These are phyloP conservation scores for Ottelia alismoides DNA, from an alignment of 106 monocot species.

Conservation along the genomic window DNA sequence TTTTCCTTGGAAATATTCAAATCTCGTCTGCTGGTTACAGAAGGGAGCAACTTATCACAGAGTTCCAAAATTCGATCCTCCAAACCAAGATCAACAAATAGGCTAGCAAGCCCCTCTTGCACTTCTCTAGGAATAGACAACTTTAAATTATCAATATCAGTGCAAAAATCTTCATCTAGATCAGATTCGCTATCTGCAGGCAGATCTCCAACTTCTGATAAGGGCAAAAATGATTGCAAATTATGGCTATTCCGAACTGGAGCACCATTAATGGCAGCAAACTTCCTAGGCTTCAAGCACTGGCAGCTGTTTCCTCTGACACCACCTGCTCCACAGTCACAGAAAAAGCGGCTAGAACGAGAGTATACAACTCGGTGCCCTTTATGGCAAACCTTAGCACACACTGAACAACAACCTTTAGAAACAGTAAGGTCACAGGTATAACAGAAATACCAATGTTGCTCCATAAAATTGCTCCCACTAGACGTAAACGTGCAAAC, in stretches of 20 bases:
- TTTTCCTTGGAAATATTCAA: constrained; percentile 63
- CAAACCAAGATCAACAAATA: constrained; percentile 47
- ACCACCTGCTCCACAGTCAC: constrained; percentile 98
- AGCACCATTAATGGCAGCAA: constrained; percentile 24
- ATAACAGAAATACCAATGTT: constrained; percentile 99
- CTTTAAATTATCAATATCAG: constrained; percentile 50
- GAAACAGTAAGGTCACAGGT: constrained; percentile 96
- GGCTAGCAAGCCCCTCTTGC: constrained; percentile 33
- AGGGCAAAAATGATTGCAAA: constrained; percentile 49
- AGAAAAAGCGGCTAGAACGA: constrained; percentile 95
- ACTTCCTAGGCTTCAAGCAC: constrained; percentile 87
- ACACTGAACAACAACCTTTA: constrained; percentile 92
- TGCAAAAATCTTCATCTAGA: constrained; percentile 66
- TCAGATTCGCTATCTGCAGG: constrained; percentile 73
- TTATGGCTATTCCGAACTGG: constrained; percentile 20
- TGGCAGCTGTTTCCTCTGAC: constrained; percentile 88
- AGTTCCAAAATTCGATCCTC: constrained; percentile 51
- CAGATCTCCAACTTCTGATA: constrained; percentile 51
- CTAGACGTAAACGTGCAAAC: constrained; percentile 99
- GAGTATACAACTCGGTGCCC: constrained; percentile 98
- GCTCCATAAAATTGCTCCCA: constrained; percentile 99
- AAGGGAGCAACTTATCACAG: constrained; percentile 60
- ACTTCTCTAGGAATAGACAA: constrained; percentile 57
- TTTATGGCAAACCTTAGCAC: constrained; percentile 92
- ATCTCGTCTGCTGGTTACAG: constrained; percentile 36